Conservation (phyloP, 306 rosid genomes). For the Glycine latifolia region DNA sequence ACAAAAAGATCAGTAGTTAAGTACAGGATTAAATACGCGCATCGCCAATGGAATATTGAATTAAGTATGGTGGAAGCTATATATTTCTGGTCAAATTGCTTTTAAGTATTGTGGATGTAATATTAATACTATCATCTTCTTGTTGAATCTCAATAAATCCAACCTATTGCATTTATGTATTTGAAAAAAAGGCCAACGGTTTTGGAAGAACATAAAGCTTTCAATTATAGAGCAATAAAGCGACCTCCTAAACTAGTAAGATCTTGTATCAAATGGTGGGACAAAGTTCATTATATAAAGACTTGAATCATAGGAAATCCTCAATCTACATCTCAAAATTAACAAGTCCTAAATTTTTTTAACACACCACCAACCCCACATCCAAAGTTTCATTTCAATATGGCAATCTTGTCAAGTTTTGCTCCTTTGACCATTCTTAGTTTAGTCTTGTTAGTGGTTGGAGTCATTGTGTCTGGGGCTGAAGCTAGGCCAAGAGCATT, state of each 20-base stretch:
- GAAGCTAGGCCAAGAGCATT: conserved; percentile 57
- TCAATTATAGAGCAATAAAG: conserved; percentile 42
- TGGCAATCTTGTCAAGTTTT: conserved; percentile 43
- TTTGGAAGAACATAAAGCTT: background rate
- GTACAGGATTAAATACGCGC: too few species aligned
- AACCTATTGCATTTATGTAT: conserved; percentile 20
- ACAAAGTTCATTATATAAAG: conserved; percentile 38
- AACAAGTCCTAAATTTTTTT: background rate
- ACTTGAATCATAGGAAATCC: background rate
- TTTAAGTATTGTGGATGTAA: too few species aligned
- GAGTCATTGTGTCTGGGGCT: conserved; percentile 3
- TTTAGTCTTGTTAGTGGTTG: conserved; percentile 19
- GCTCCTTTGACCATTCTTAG: conserved; percentile 4
- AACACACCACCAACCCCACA: background rate
- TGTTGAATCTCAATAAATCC: background rate
- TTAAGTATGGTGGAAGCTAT: too few species aligned
- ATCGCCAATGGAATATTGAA: too few species aligned
- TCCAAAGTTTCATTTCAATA: background rate
- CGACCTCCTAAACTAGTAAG: conserved; percentile 42
- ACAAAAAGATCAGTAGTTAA: too few species aligned
- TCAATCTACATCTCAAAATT: conserved; percentile 28
- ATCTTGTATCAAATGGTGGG: background rate
- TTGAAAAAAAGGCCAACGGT: background rate
- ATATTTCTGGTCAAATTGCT: too few species aligned
- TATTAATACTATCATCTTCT: too few species aligned